Evolutionary conservation across 1,284 basidiomycete genomes (phyloP).

Genomic region (Inonotus obliquus): DNA sequence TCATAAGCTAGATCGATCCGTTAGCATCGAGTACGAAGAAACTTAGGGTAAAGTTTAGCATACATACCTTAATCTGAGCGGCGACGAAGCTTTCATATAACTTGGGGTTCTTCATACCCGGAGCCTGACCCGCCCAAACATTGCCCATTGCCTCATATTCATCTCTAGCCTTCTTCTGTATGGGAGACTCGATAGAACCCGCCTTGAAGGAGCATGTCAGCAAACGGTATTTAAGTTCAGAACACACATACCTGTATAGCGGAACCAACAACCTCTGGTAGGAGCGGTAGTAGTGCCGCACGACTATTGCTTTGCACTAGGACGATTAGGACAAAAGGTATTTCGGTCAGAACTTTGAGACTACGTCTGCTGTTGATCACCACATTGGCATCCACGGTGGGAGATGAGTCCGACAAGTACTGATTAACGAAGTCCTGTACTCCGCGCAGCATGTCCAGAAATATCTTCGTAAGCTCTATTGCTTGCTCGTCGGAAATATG

Average conservation of each 20-base stretch:
- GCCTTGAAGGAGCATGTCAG: constrained; percentile 31
- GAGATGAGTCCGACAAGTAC: constrained; percentile 66
- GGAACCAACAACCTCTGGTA: constrained; percentile 72
- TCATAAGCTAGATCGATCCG: constrained; percentile 65
- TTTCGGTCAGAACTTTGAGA: constrained; percentile 94
- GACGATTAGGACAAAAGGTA: constrained; percentile 90
- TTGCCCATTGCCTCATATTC: constrained; percentile 76
- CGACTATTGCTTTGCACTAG: constrained; percentile 79
- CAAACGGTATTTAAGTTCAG: constrained; percentile 15
- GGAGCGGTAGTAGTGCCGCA: constrained; percentile 59
- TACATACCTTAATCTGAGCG: constrained; percentile 84
- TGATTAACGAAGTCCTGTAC: constrained; percentile 75
- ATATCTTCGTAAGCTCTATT: constrained; percentile 68
- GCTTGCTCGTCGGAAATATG: constrained; percentile 77
- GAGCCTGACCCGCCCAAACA: constrained; percentile 85
- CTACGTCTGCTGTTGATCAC: constrained; percentile 74
- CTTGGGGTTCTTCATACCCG: constrained; percentile 69
- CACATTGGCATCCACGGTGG: constrained; percentile 47
- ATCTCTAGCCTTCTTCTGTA: constrained; percentile 81
- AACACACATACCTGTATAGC: constrained; percentile 63
- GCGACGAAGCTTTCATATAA: constrained; percentile 88
- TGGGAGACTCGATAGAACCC: constrained; percentile 78
- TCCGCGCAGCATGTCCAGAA: constrained; percentile 74
- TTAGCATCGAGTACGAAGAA: neutral
- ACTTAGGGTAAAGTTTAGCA: neutral